phyloP scores from a whole-genome alignment of 2,329 filamentous ascomycete genomes.

The Tolypocladium guangdongense region DNA sequence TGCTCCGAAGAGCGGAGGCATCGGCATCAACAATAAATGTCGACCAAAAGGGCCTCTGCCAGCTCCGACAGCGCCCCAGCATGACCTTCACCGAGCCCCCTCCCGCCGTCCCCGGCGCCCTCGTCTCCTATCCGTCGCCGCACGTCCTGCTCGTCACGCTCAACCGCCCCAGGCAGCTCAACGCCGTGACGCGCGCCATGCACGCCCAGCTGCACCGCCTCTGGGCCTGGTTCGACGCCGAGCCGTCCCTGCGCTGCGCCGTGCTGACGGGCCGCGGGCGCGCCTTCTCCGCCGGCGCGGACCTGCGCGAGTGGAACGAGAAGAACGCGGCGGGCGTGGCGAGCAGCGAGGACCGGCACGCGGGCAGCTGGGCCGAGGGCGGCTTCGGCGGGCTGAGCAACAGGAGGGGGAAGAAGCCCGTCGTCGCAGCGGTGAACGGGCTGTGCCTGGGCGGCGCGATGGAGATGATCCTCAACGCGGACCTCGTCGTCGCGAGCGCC shows the following conservation, averaged over 20 bases:
- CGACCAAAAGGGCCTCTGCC: neutral
- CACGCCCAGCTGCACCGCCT: slow-evolving; percentile 37
- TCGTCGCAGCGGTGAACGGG: slow-evolving; percentile 68
- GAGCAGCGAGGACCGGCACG: neutral
- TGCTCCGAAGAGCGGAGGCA: no score
- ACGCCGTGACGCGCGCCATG: slow-evolving; percentile 39
- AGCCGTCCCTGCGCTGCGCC: slow-evolving; percentile 49
- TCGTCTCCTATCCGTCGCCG: slow-evolving; percentile 39
- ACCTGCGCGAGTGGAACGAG: slow-evolving; percentile 52
- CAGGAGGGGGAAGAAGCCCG: slow-evolving; percentile 58
- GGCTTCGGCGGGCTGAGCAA: slow-evolving; percentile 60
- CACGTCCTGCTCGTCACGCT: slow-evolving; percentile 50
- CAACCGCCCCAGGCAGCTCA: slow-evolving; percentile 46
- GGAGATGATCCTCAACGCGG: slow-evolving; percentile 65
- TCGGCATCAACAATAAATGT: slow-evolving; percentile 6
- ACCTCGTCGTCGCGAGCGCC: slow-evolving; percentile 54
- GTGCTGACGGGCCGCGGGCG: slow-evolving; percentile 52
- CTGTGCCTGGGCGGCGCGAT: slow-evolving; percentile 65
- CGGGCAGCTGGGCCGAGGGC: slow-evolving; percentile 22
- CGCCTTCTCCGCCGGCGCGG: slow-evolving; percentile 59
- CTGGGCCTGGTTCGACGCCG: slow-evolving; percentile 51
- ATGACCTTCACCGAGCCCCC: slow-evolving; percentile 23
- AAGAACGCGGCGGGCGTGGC: slow-evolving; percentile 21
- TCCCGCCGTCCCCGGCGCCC: slow-evolving; percentile 27
- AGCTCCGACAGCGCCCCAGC: neutral